Percentiles rank a stretch among this genome's conserved stretches.
phyloP scores from a whole-genome alignment of 73 alveolate genomes.

The Tetrahymena malaccensis region DNA sequence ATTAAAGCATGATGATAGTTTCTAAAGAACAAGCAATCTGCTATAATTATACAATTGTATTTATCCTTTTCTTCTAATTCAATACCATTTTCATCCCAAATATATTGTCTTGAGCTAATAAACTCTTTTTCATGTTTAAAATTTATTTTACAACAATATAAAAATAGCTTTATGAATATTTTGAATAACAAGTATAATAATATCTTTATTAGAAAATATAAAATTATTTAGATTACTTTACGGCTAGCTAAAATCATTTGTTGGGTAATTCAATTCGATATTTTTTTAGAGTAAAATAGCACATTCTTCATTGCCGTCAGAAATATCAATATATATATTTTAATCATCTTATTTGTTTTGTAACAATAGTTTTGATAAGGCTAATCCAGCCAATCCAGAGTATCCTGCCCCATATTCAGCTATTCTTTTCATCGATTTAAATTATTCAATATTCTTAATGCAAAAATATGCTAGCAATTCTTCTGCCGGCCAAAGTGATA shows the following conservation, averaged over 20 bases:
- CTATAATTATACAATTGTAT: background rate
- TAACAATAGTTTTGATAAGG: background rate
- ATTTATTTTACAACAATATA: too few relatives aligned
- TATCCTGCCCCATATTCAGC: background rate
- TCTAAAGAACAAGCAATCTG: background rate
- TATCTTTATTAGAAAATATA: background rate
- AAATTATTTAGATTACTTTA: background rate
- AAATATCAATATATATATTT: background rate
- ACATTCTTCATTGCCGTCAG: background rate
- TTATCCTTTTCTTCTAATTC: background rate
- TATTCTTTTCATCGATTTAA: background rate
- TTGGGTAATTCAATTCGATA: background rate
- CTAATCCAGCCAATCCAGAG: background rate
- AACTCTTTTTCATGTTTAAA: background rate
- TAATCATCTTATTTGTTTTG: background rate
- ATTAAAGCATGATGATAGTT: background rate
- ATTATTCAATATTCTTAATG: background rate
- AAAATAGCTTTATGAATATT: background rate
- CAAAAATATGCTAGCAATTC: background rate
- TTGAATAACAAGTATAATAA: too few relatives aligned
- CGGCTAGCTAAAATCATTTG: background rate
- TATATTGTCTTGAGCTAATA: background rate
- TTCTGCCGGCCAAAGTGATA: background rate
- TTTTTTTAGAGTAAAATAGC: background rate
- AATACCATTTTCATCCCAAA: background rate